phyloP scores from a whole-genome alignment of 2,329 filamentous ascomycete species.

The Microascus cirrosus region DNA sequence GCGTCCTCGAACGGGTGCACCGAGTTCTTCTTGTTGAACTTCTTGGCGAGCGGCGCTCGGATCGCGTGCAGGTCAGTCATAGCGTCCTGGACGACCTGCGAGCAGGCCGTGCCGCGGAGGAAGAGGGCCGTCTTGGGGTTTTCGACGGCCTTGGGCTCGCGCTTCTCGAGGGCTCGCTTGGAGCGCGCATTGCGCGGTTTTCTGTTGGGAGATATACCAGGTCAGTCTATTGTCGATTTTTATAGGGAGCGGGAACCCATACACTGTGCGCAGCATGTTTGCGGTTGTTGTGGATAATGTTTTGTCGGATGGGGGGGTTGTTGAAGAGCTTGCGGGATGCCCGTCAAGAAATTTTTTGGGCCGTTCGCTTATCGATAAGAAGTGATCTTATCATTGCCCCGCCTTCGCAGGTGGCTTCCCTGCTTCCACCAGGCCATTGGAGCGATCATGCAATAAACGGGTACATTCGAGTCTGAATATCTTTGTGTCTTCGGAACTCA shows the following conservation, averaged over 20 bases:
- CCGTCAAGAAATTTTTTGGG: slow-evolving; percentile 1
- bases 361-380: slow-evolving; percentile 4
- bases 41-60: slow-evolving; percentile 73
- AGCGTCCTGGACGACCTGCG: slow-evolving; percentile 70
- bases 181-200: slow-evolving; percentile 69
- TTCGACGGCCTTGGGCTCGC: slow-evolving; percentile 78
- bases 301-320: background rate
- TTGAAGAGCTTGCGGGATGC: background rate
- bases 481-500: no score
- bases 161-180: slow-evolving; percentile 88
- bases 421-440: no score
- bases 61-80: slow-evolving; percentile 76
- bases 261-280: slow-evolving; percentile 5
- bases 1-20: slow-evolving; percentile 91
- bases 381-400: slow-evolving; percentile 2
- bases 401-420: background rate
- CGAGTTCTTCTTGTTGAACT: slow-evolving; percentile 94
- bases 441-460: no score
- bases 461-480: no score
- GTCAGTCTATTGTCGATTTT: background rate
- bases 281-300: background rate
- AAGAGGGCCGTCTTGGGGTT: slow-evolving; percentile 86
- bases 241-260: background rate
- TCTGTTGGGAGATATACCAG: slow-evolving; percentile 18
- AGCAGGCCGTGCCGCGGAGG: slow-evolving; percentile 77